These are phyloP conservation scores for Zygosaccharomyces pseudorouxii DNA, from an alignment of 805 yeast genomes.

Conservation along the genomic window DNA sequence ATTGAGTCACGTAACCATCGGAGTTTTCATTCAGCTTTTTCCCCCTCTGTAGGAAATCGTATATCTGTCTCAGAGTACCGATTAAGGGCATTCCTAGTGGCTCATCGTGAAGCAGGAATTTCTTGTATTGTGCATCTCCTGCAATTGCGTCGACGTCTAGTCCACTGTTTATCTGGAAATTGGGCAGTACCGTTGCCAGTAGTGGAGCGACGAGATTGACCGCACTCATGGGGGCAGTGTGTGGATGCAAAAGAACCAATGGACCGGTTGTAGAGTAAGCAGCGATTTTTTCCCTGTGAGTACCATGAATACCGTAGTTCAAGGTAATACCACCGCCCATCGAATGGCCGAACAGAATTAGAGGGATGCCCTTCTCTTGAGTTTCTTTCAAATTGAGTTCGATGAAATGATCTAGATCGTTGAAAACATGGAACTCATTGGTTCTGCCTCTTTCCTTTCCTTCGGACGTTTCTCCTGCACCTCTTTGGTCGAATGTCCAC, in stretches of 20 bases:
- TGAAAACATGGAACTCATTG: conserved; percentile 50
- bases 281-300: conserved; percentile 41
- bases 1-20: conserved; percentile 34
- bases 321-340: conserved; percentile 78
- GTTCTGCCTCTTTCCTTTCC: conserved; percentile 52
- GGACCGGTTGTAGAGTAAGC: conserved; percentile 57
- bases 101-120: conserved; percentile 41
- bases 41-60: conserved; percentile 65
- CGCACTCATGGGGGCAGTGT: conserved; percentile 49
- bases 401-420: conserved; percentile 54
- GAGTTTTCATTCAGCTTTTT: conserved; percentile 41
- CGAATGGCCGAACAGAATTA: conserved; percentile 62
- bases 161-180: conserved; percentile 49
- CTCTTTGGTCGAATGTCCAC: conserved; percentile 70
- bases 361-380: conserved; percentile 22
- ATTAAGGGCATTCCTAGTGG: conserved; percentile 43
- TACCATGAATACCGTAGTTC: conserved; percentile 58
- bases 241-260: conserved; percentile 51
- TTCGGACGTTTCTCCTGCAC: conserved; percentile 62
- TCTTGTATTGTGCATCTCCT: conserved; percentile 42
- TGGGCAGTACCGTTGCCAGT: conserved; percentile 42
- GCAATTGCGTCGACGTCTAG: conserved; percentile 53
- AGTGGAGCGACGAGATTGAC: conserved; percentile 42
- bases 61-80: conserved; percentile 51
- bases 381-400: conserved; percentile 23